phyloP scores from a whole-genome alignment of 2,329 filamentous ascomycete species.

The Pseudocercospora crystallina region DNA sequence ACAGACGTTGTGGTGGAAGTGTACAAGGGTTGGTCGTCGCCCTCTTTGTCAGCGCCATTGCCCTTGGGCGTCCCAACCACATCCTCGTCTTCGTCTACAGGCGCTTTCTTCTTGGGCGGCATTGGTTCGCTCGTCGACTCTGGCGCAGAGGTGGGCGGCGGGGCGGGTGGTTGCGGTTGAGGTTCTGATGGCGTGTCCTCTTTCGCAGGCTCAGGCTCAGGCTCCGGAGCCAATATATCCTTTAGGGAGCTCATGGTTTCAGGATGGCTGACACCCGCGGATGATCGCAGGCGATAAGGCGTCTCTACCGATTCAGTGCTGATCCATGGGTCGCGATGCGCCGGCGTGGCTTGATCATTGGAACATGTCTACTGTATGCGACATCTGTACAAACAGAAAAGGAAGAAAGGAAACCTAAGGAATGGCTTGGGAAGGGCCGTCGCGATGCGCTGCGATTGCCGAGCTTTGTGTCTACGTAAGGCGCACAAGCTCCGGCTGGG shows the following conservation, averaged over 20 bases:
- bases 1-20: conserved; percentile 53
- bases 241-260: too few relatives aligned
- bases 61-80: conserved; percentile 15
- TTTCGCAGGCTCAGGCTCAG: conserved; percentile 8
- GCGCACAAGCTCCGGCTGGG: too few relatives aligned
- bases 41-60: conserved; percentile 10
- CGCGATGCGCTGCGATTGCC: neutral
- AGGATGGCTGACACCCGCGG: too few relatives aligned
- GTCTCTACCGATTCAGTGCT: too few relatives aligned
- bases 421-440: too few relatives aligned
- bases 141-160: conserved; percentile 3
- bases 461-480: neutral
- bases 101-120: conserved; percentile 21
- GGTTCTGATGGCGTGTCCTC: conserved; percentile 10
- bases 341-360: too few relatives aligned
- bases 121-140: conserved; percentile 9
- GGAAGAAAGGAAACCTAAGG: too few relatives aligned
- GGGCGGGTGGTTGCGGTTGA: conserved; percentile 12
- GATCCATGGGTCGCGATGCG: too few relatives aligned
- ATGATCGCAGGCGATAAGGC: too few relatives aligned
- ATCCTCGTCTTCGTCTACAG: conserved; percentile 20
- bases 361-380: too few relatives aligned
- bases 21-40: conserved; percentile 38
- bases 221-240: neutral
- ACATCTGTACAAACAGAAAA: too few relatives aligned